Evolutionary conservation across 2,329 filamentous ascomycete species (phyloP), one percentile per base, ranked within the genome.

Genomic region (Tolypocladium endophyticum): DNA sequence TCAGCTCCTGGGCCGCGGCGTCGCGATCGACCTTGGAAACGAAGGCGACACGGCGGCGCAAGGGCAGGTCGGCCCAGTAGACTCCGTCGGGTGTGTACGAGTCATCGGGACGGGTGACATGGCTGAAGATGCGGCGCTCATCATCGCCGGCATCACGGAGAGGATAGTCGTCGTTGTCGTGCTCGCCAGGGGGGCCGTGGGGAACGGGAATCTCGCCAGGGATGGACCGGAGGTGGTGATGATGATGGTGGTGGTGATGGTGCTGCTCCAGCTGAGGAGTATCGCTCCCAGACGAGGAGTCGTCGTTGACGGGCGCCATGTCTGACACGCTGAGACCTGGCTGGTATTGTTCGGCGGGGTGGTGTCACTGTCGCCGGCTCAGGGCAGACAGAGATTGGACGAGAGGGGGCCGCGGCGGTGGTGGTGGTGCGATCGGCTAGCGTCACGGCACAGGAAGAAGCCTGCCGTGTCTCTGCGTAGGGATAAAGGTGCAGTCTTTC

Each of bases 21-120:
- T 79, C 76, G 61, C 78, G 79, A 73, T 97, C 88, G 71, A 92
- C 86, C 61, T 84, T 81, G 71, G 77, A 80, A 70, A 96, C 87
- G 70, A 97, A 97, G 63, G 79, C 79, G 69, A 90, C 71, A 63
- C 90, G 87, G 77, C 93, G 76, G 61, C 73, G 67, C 57, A 91
- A 70, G 25, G 87, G 86, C 67, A 97, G 79, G 71, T 97, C 93
- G 39, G 92, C 93, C 92, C 92, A 97, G 82, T 97, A 97, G 65
- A 85, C 82, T 62, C 93, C 93, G 25, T 92, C 84, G 59, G 82
- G 75, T 59, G 88, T 90, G 76, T 93, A 97, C 64, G 86, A 88
- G 76, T 97, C 93, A 70, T 95, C 90, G 2, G 93, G 93, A 59
- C 89, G 88, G 60, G 95, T 88, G 60, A 97, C 79, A 65, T 87